phyloP scores from a whole-genome alignment of 2,329 filamentous ascomycete species.

The Talaromyces sp. region DNA sequence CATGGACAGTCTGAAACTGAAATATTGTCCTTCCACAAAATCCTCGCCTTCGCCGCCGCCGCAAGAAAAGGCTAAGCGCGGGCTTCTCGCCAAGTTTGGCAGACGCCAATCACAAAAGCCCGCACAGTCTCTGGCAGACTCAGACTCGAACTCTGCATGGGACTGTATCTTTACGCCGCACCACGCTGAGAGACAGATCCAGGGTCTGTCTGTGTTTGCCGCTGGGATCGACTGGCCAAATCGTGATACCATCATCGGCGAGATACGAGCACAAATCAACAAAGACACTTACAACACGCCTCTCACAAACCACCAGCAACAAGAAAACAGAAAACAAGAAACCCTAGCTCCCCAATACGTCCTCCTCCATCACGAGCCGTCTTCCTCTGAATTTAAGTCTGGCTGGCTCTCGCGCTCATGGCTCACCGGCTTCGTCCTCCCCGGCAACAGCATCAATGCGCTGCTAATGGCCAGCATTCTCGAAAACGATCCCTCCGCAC shows the following conservation, averaged over 20 bases:
- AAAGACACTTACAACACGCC: constrained; percentile 12
- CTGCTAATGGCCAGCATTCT: constrained; percentile 54
- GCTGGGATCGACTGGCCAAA: constrained; percentile 48
- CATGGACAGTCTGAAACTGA: constrained; percentile 47
- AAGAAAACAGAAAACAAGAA: background rate
- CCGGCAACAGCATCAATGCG: constrained; percentile 50
- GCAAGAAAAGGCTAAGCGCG: constrained; percentile 7
- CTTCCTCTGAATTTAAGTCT: background rate
- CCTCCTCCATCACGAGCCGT: constrained; percentile 21
- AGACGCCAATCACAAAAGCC: background rate
- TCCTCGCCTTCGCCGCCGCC: background rate
- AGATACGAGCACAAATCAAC: constrained; percentile 33
- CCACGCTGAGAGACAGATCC: constrained; percentile 39
- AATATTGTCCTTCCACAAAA: constrained; percentile 14
- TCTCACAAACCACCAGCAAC: constrained; percentile 3
- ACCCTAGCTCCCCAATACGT: background rate
- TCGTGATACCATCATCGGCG: constrained; percentile 31
- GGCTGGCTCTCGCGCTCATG: constrained; percentile 55
- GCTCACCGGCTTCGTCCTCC: constrained; percentile 51
- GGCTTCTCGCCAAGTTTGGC: constrained; percentile 22
- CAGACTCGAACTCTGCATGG: constrained; percentile 25
- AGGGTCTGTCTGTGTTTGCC: constrained; percentile 49
- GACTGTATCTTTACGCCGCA: constrained; percentile 31
- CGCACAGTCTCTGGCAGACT: background rate
- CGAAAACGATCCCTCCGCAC: constrained; percentile 50